Evolutionary conservation across 345 rosid species (phyloP), one percentile per base, ranked within the genome.

Genomic region (Geranium brycei): DNA sequence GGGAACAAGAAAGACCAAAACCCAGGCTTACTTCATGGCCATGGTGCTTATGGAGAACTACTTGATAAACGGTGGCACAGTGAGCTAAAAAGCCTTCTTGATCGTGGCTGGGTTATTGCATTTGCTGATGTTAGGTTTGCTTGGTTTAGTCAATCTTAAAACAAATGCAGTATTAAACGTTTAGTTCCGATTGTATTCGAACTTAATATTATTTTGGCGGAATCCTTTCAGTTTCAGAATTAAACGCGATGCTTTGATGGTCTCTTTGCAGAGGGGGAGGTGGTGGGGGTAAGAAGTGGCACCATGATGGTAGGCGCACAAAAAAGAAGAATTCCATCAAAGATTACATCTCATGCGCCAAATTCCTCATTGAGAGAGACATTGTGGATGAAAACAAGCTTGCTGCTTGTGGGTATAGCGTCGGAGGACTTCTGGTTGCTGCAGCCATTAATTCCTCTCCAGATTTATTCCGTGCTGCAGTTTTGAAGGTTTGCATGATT

Each of bases 1-100:
- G 72, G 75, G 67, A 75, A 75, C 69, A 78, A 73, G 68, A 73
- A 69, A 60, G 80, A 69, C 35, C 56, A 55, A 70, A 85, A 74
- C 57, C 88, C 95, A 51, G 95, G 95, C 38, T 76, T 93, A 64
- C 89, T 93, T 76, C 92, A 84, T 63, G 97, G 90, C 19, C 96
- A 93, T 73, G 96, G 99, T 79, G 96, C 99, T 74, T 90, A 84
- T 66, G 97, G 97, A 61, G 97, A 93, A 78, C 58, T 82, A 59
- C 92, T 88, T 15, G 96, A 88, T 74, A 93, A 93, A 75, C 76
- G 96, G 64, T 93, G 97, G 97, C 82, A 76, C 66, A 80, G 82
- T 73, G 99, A 93, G 78, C 75, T 90, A 70, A 93, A 93, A 76
- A 90, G 97, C 81, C 92, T 93, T 59, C 97, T 93, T 64, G 99